phyloP scores from a whole-genome alignment of 495 filamentous ascomycete genomes.

The Glonium stellatum region DNA sequence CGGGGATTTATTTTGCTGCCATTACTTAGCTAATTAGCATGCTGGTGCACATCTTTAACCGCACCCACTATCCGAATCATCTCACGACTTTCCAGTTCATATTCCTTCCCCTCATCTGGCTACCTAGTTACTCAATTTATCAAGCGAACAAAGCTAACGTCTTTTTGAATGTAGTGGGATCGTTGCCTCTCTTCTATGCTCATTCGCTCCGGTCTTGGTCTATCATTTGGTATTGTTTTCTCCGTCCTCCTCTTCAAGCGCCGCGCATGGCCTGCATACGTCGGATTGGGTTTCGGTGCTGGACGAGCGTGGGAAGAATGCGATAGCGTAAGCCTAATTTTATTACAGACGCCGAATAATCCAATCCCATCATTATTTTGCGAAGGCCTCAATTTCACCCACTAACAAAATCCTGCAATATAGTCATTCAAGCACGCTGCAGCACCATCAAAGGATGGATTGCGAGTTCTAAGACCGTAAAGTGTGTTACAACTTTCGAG shows the following conservation, averaged over 20 bases:
- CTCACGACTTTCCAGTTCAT: conserved; percentile 7
- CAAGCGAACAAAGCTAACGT: conserved; percentile 13
- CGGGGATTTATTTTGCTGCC: too few species aligned
- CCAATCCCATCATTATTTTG: not conserved
- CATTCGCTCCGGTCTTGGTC: conserved; percentile 87
- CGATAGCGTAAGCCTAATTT: conserved; percentile 42
- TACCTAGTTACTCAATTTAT: not conserved
- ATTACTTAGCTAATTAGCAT: too few species aligned
- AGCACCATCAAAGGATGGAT: conserved; percentile 26
- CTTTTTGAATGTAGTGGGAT: conserved; percentile 68
- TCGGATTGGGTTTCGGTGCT: conserved; percentile 89
- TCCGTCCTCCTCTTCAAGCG: conserved; percentile 97
- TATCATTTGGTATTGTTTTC: conserved; percentile 95
- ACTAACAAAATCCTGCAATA: not conserved
- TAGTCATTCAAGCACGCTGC: conserved; percentile 31
- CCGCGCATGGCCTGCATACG: conserved; percentile 88
- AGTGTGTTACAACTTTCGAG: not conserved
- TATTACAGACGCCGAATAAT: not conserved
- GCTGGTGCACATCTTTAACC: too few species aligned
- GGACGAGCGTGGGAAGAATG: conserved; percentile 95
- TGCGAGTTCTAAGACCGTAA: conserved; percentile 28
- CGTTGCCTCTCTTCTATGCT: conserved; percentile 92
- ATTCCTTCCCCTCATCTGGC: not conserved
- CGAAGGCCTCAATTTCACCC: not conserved
- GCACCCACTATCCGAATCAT: not conserved